These are phyloP conservation scores for Silene noctiflora DNA, from an alignment of 179 eudicot genomes.

Conservation along the genomic window DNA sequence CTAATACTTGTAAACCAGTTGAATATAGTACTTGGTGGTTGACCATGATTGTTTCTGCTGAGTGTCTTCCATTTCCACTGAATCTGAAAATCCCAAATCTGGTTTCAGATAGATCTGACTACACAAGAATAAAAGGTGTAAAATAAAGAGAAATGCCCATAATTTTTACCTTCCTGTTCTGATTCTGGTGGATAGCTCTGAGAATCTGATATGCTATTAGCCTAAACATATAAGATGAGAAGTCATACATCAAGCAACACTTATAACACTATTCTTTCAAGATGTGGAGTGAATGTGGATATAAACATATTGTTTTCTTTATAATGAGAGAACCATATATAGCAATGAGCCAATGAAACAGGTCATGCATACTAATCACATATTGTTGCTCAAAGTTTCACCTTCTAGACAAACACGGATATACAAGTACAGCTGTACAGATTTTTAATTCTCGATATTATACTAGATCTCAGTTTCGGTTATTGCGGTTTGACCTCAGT, in stretches of 20 bases:
- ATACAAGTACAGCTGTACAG: too few species aligned
- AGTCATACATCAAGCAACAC: conserved; percentile 6
- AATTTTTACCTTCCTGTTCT: conserved; percentile 27
- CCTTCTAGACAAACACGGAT: not conserved
- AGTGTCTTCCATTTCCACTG: conserved; percentile 20
- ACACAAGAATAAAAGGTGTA: not conserved
- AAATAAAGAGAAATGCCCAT: not conserved
- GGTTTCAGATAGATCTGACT: not conserved
- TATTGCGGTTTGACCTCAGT: not conserved
- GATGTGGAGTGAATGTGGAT: conserved; percentile 9
- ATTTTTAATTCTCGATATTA: too few species aligned
- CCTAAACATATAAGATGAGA: conserved; percentile 12
- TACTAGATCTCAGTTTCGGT: not conserved
- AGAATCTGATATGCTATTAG: conserved; percentile 26
- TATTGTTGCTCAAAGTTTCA: not conserved
- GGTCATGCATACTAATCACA: not conserved
- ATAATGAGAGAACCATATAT: not conserved
- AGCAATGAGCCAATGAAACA: not conserved
- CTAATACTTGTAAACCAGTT: conserved; percentile 29
- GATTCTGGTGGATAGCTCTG: conserved; percentile 23
- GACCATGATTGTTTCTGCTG: conserved; percentile 28
- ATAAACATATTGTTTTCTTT: not conserved
- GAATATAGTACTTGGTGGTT: conserved; percentile 44
- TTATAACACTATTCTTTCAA: not conserved
- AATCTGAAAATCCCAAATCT: conserved; percentile 23